phyloP scores from a whole-genome alignment of 2,329 filamentous ascomycete genomes.

The Pseudogymnoascus sp. region DNA sequence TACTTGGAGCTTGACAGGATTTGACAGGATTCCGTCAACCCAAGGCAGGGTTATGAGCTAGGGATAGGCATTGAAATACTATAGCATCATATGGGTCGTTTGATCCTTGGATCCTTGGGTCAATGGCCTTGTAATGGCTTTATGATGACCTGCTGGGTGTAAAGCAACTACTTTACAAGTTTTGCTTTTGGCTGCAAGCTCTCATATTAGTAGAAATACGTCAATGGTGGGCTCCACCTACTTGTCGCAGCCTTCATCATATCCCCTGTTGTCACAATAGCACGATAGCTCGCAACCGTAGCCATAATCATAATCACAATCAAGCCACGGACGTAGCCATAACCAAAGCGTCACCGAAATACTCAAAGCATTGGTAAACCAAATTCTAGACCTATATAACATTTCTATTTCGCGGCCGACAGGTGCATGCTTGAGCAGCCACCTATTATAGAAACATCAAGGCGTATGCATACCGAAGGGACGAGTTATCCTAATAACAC shows the following conservation, averaged over 20 bases:
- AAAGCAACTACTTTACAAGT: background rate
- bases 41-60: background rate
- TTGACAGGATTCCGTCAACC: background rate
- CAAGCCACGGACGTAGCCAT: no score
- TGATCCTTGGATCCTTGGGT: background rate
- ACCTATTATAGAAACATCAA: conserved; percentile 6
- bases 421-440: background rate
- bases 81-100: background rate
- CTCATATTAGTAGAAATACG: background rate
- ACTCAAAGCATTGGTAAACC: conserved; percentile 6
- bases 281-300: background rate
- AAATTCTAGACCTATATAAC: conserved; percentile 8
- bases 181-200: background rate
- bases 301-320: background rate
- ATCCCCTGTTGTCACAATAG: background rate
- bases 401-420: conserved; percentile 6
- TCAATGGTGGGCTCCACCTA: conserved; percentile 1
- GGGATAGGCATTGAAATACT: background rate
- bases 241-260: background rate
- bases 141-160: background rate
- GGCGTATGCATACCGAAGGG: background rate
- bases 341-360: background rate
- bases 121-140: background rate
- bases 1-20: background rate
- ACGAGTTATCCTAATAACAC: conserved; percentile 8